These are phyloP conservation scores for Boeremia lycopersici DNA, from an alignment of 2,329 filamentous ascomycete genomes.

Conservation along the genomic window DNA sequence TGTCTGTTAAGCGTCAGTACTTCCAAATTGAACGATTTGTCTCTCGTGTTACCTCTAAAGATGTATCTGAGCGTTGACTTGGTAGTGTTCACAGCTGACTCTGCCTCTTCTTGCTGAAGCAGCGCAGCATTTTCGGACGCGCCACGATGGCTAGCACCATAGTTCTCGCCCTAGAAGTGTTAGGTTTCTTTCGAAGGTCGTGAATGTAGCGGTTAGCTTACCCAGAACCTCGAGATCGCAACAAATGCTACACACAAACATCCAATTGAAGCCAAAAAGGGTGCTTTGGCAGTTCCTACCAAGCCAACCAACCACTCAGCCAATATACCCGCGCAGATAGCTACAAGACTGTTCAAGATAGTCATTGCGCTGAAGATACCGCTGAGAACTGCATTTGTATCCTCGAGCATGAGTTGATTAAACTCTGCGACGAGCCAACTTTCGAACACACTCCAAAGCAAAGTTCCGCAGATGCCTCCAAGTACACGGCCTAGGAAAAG, in stretches of 20 bases:
- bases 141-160: constrained; percentile 45
- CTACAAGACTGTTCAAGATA: constrained; percentile 52
- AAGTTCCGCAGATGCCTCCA: constrained; percentile 61
- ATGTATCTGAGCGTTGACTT: constrained; percentile 34
- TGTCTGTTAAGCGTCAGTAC: constrained; percentile 40
- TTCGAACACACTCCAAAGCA: constrained; percentile 66
- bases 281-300: constrained; percentile 58
- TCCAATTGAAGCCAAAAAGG: constrained; percentile 56
- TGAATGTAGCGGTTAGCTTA: constrained; percentile 41
- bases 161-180: constrained; percentile 55
- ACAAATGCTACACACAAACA: constrained; percentile 54
- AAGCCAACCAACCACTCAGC: constrained; percentile 59
- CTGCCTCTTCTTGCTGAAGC: constrained; percentile 36
- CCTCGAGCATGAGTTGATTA: constrained; percentile 53
- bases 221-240: constrained; percentile 58
- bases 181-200: constrained; percentile 3
- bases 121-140: constrained; percentile 28
- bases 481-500: constrained; percentile 61
- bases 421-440: constrained; percentile 68
- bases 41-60: constrained; percentile 20
- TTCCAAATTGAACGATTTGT: neutral
- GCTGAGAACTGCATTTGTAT: constrained; percentile 52
- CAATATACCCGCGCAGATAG: constrained; percentile 60
- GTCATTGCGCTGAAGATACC: constrained; percentile 63
- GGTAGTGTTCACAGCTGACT: constrained; percentile 19